These are phyloP conservation scores for Erucastrum elatum DNA, from an alignment of 345 rosid species.

Conservation along the genomic window DNA sequence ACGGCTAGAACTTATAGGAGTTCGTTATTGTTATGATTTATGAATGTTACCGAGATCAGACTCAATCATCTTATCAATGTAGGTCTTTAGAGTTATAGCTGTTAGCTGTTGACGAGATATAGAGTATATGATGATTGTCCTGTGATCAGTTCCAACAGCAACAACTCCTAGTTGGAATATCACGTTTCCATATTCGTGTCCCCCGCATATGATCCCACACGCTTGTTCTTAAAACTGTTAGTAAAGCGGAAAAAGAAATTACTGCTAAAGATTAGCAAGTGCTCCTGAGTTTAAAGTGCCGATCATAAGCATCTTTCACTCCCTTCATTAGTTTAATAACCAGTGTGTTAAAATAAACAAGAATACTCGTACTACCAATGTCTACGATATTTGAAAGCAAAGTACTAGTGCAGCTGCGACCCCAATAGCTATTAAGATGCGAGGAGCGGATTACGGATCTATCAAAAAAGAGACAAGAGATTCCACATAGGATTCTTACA, in stretches of 20 bases:
- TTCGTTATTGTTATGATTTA: no score
- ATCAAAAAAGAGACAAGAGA: conserved; percentile 29
- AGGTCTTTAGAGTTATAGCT: no score
- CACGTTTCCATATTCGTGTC: no score
- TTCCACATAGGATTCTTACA: background rate
- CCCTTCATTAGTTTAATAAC: background rate
- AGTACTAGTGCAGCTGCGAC: conserved; percentile 95
- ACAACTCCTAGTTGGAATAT: no score
- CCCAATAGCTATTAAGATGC: conserved; percentile 72
- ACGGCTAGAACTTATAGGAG: no score
- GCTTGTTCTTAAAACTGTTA: no score
- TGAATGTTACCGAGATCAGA: no score
- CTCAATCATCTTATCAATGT: no score
- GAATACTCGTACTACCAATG: background rate
- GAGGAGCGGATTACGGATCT: conserved; percentile 95
- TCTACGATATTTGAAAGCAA: background rate
- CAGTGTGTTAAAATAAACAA: background rate
- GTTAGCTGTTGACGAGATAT: no score
- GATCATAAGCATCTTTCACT: background rate
- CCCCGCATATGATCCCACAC: no score
- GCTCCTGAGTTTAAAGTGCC: conserved; percentile 56
- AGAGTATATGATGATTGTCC: no score
- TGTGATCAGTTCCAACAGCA: no score
- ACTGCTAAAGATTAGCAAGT: conserved; percentile 71
- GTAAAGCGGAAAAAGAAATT: background rate